Evolutionary conservation across 2,329 filamentous ascomycete species (phyloP).

Genomic region (Aspergillus novofumigatus): DNA sequence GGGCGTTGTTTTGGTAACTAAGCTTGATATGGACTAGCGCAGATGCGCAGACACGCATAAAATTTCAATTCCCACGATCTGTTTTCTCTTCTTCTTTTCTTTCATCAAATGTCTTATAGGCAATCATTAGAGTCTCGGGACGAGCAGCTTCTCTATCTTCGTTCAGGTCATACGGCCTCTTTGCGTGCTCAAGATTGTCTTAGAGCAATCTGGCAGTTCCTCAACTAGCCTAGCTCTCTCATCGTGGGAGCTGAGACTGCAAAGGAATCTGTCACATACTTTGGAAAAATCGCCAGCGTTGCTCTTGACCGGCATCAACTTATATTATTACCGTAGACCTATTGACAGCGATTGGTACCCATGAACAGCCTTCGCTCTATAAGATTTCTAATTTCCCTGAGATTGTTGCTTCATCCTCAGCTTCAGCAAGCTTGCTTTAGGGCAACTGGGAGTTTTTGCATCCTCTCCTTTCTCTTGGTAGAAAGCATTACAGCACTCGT

Average conservation of each 20-base stretch:
- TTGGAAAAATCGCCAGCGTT: not conserved
- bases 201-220: conserved; percentile 71
- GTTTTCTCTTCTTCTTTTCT: conserved; percentile 45
- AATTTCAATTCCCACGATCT: conserved; percentile 24
- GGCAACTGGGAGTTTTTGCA: conserved; percentile 76
- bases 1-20: not conserved
- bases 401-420: conserved; percentile 80
- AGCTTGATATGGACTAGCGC: conserved; percentile 26
- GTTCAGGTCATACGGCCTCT: conserved; percentile 82
- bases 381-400: conserved; percentile 27
- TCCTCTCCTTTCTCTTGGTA: conserved; percentile 75
- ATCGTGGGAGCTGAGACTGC: conserved; percentile 53
- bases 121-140: conserved; percentile 99
- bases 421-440: conserved; percentile 71
- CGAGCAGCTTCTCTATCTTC: conserved; percentile 77
- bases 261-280: conserved; percentile 43
- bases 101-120: conserved; percentile 61
- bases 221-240: conserved; percentile 63
- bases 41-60: conserved; percentile 19
- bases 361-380: not conserved
- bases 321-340: conserved; percentile 4
- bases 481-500: conserved; percentile 88
- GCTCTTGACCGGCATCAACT: not conserved
- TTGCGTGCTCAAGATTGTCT: conserved; percentile 97
- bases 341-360: not conserved